Conservation (phyloP, 306 rosid species). For the Gleditsia sinensis region DNA sequence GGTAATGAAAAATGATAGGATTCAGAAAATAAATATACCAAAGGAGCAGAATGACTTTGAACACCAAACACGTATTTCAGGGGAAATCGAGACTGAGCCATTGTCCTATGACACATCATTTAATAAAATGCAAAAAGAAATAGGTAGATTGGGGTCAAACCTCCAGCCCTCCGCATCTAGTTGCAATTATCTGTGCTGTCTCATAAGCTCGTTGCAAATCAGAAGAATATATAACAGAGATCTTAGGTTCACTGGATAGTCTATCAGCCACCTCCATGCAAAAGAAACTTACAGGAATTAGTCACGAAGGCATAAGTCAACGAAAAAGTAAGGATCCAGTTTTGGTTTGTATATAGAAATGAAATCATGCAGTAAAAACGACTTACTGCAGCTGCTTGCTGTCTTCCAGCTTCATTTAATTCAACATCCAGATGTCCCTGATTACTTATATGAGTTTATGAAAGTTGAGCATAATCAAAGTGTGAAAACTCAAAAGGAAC, state of each 20-base stretch:
- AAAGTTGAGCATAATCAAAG: slow-evolving; percentile 17
- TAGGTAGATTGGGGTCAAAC: slow-evolving; percentile 45
- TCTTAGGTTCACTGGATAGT: slow-evolving; percentile 69
- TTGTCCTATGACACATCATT: slow-evolving; percentile 15
- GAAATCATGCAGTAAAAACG: slow-evolving; percentile 21
- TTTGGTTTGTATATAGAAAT: slow-evolving; percentile 16
- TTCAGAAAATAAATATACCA: slow-evolving; percentile 3
- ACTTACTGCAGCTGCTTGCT: slow-evolving; percentile 85
- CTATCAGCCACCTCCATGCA: slow-evolving; percentile 73
- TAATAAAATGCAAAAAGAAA: slow-evolving; percentile 23
- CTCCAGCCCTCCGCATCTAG: slow-evolving; percentile 72
- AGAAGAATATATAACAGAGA: slow-evolving; percentile 75
- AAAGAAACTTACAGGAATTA: slow-evolving; percentile 32
- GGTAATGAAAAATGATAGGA: slow-evolving; percentile 17
- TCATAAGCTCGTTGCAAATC: slow-evolving; percentile 89
- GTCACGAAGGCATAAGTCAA: slow-evolving; percentile 5
- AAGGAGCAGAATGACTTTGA: slow-evolving; percentile 29
- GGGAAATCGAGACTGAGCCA: background rate
- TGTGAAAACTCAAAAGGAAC: slow-evolving; percentile 32
- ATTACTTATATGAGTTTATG: slow-evolving; percentile 31
- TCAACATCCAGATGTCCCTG: slow-evolving; percentile 92
- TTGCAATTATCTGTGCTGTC: slow-evolving; percentile 83
- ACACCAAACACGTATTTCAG: slow-evolving; percentile 16
- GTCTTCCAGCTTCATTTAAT: slow-evolving; percentile 87
- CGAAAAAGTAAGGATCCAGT: slow-evolving; percentile 2